phyloP scores from a whole-genome alignment of 2,329 filamentous ascomycete genomes.

The Ambrosiella xylebori region DNA sequence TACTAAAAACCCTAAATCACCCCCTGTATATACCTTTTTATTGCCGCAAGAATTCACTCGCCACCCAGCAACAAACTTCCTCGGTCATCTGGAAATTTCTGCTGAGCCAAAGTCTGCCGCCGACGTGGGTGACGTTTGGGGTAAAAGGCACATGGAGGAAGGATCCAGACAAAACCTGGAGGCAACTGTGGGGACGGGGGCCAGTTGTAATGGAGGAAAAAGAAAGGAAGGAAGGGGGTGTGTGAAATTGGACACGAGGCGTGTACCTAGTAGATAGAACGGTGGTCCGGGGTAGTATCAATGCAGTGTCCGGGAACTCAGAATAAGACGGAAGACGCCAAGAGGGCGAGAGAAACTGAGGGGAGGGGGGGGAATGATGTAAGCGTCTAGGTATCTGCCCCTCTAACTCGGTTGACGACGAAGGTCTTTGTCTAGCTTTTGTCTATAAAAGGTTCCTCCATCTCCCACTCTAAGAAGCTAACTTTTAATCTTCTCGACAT shows the following conservation, averaged over 20 bases:
- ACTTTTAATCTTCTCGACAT: not conserved
- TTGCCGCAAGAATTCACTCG: not conserved
- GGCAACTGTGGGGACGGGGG: not conserved
- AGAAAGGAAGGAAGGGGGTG: not conserved
- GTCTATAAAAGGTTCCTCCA: conserved; percentile 7
- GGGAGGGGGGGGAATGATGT: not conserved
- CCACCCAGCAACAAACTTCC: not conserved
- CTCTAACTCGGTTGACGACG: not conserved
- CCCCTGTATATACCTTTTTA: not conserved
- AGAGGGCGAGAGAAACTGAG: not conserved
- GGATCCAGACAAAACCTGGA: not conserved
- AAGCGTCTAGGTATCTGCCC: not conserved
- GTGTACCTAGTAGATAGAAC: not conserved
- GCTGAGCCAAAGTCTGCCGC: not conserved
- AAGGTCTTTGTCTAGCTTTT: not conserved
- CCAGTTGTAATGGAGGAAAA: not conserved
- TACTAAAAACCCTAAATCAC: not conserved
- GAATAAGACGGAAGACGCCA: not conserved
- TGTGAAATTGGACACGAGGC: not conserved
- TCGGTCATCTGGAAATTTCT: conserved; percentile 4
- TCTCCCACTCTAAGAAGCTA: not conserved
- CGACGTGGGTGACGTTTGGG: conserved; percentile 1
- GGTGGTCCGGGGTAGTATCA: not conserved
- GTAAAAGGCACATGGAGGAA: not conserved
- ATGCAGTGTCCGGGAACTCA: not conserved